A percentile compares a stretch with the other conserved stretches of the same genome.
These are phyloP conservation scores for Citrus reticulata DNA, from an alignment of 345 rosid species.

Conservation along the genomic window DNA sequence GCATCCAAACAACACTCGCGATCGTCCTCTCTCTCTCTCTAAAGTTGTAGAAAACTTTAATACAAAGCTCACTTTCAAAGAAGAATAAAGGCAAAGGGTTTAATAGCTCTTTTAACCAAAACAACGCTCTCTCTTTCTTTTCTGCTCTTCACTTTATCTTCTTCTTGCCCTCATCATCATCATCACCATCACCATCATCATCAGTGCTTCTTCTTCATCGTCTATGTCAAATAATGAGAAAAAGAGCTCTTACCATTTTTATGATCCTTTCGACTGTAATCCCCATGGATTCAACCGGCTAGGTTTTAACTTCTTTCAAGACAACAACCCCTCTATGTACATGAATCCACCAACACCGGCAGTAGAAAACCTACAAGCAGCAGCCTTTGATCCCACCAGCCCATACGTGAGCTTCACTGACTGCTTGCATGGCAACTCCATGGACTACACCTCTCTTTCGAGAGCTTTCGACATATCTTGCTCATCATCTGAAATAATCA, in stretches of 20 bases:
- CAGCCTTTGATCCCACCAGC: conserved; percentile 10
- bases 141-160: conserved; percentile 1
- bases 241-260: conserved; percentile 13
- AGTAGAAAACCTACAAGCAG: not conserved
- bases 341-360: conserved; percentile 8
- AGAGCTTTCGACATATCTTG: conserved; percentile 36
- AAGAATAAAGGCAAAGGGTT: not conserved
- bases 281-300: conserved; percentile 16
- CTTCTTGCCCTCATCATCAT: not conserved
- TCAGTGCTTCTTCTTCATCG: conserved; percentile 7
- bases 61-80: conserved; percentile 1
- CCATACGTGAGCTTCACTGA: conserved; percentile 36
- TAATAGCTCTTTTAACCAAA: not conserved
- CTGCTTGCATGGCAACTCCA: conserved; percentile 26
- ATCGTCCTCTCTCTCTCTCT: not conserved
- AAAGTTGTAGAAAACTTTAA: conserved; percentile 4
- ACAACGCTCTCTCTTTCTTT: not conserved
- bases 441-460: conserved; percentile 27
- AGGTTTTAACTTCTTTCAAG: conserved; percentile 18
- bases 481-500: conserved; percentile 37
- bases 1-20: conserved; percentile 1
- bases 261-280: conserved; percentile 28
- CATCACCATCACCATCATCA: no score
- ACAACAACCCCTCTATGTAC: conserved; percentile 14
- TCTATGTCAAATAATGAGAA: conserved; percentile 33